Evolutionary conservation across 805 yeast species (phyloP), one percentile per base, ranked within the genome.

Genomic region (Lachancea dasiensis): DNA sequence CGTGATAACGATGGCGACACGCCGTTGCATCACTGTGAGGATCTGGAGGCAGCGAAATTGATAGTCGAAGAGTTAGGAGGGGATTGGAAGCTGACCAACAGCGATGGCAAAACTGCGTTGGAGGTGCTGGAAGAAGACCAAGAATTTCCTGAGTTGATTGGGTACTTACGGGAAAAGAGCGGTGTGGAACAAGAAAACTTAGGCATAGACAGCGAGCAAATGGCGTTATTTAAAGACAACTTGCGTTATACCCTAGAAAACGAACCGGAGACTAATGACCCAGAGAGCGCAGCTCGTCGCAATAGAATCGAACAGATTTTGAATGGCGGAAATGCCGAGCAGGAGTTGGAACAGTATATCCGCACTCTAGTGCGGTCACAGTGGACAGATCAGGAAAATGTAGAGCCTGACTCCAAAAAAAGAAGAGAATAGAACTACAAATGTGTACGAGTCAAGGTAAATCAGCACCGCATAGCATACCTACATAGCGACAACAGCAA

Each of bases 1-100:
- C 77, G 70, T 41, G 99, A 92, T 50, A 63, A 63, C 16, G 98
- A 94, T 47, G 97, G 97, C 2, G 99, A 92, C 52, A 82, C 97
- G 0, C 97, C 99, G 1, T 67, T 92, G 44, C 97, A 90, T 58
- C 94, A 86, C 49, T 85, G 78, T 16, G 99, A 92, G 54, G 81
- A 78, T 39, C 62, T 74, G 0, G 65, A 56, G 1, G 70, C 77
- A 1, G 97, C 95, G 1, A 74, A 72, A 47, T 50, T 69, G 17
- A 64, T 92, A 37, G 69, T 92, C 0, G 85, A 79, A 47, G 75
- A 76, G 36, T 69, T 79, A 22, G 69, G 73, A 3, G 96, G 90
- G 0, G 82, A 86, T 59, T 70, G 65, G 55, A 74, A 60, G 30
- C 49, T 76, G 25, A 73, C 68, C 54, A 90, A 92, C 57, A 58